These are phyloP conservation scores for Fusarium sp. DNA, from an alignment of 2,329 filamentous ascomycete genomes.

Conservation along the genomic window DNA sequence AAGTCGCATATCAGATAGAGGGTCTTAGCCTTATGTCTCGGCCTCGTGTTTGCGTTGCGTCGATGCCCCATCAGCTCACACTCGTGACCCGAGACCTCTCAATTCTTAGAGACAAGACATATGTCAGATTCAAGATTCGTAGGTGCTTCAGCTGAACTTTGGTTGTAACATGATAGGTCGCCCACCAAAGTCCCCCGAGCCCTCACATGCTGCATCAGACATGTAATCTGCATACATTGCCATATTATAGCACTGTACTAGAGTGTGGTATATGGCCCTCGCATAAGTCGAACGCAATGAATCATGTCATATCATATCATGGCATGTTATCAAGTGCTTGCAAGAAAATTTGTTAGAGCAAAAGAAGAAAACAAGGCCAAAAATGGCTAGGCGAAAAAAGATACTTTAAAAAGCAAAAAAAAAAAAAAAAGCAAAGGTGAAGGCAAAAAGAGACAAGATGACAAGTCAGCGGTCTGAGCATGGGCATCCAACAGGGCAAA, in stretches of 20 bases:
- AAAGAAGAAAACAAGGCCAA: constrained; percentile 14
- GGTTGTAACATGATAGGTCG: constrained; percentile 21
- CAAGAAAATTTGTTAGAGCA: constrained; percentile 6
- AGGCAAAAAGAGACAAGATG: constrained; percentile 11
- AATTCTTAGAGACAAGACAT: constrained; percentile 23
- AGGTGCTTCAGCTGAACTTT: constrained; percentile 1
- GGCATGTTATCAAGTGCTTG: constrained; percentile 14
- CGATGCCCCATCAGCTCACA: constrained; percentile 22
- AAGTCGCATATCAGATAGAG: constrained; percentile 18
- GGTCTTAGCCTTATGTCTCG: constrained; percentile 37
- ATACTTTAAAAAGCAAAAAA: constrained; percentile 28
- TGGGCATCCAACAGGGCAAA: constrained; percentile 17
- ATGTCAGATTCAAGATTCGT: constrained; percentile 22
- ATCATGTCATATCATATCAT: constrained; percentile 32
- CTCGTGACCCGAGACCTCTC: constrained; percentile 23
- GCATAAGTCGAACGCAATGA: constrained; percentile 35
- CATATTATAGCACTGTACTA: constrained; percentile 13
- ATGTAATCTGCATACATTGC: constrained; percentile 33
- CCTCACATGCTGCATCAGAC: constrained; percentile 23
- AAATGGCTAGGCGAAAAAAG: constrained; percentile 26
- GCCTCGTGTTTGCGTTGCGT: constrained; percentile 19
- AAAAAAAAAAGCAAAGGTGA: neutral
- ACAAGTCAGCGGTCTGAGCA: neutral
- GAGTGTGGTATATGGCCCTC: constrained; percentile 18
- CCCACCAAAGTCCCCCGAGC: constrained; percentile 21